Conservation (phyloP, 371 early-diverging fungal species). For the Phascolomyces articulosus region DNA sequence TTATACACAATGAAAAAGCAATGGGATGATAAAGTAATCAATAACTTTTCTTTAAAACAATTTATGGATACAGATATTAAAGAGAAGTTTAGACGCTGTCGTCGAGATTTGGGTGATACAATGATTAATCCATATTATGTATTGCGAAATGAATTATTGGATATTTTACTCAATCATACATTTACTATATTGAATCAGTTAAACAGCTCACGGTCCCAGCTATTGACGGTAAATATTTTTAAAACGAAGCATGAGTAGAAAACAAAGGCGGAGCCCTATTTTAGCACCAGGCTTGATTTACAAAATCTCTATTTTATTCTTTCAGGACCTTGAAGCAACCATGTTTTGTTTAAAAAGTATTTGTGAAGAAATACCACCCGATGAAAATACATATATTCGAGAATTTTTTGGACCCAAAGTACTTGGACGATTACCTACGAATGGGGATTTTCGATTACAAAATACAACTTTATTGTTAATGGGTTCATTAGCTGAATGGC, state of each 20-base stretch:
- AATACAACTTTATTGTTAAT: slow-evolving; percentile 53
- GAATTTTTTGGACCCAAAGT: slow-evolving; percentile 64
- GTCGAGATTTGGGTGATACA: slow-evolving; percentile 78
- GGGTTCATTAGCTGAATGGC: slow-evolving; percentile 79
- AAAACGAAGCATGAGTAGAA: too few species aligned
- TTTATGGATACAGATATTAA: slow-evolving; percentile 58
- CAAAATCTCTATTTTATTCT: not conserved
- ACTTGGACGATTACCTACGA: slow-evolving; percentile 50
- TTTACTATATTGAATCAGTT: slow-evolving; percentile 43
- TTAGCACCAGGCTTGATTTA: too few species aligned
- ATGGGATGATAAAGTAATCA: not conserved
- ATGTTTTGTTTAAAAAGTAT: slow-evolving; percentile 69
- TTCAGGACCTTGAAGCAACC: slow-evolving; percentile 61
- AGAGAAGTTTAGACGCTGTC: slow-evolving; percentile 70
- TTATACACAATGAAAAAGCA: not conserved
- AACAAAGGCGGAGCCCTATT: too few species aligned
- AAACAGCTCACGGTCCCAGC: slow-evolving; percentile 31
- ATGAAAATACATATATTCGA: slow-evolving; percentile 55
- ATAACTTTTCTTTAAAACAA: too few species aligned
- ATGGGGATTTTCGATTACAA: slow-evolving; percentile 42
- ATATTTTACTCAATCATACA: slow-evolving; percentile 59
- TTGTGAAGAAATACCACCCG: slow-evolving; percentile 69
- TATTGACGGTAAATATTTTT: not conserved
- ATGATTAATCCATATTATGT: slow-evolving; percentile 74
- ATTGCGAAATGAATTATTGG: slow-evolving; percentile 65